Percentiles rank a stretch among this genome's conserved stretches.
These are phyloP conservation scores for Penicillium sp. DNA, from an alignment of 2,329 filamentous ascomycete species.

Conservation along the genomic window DNA sequence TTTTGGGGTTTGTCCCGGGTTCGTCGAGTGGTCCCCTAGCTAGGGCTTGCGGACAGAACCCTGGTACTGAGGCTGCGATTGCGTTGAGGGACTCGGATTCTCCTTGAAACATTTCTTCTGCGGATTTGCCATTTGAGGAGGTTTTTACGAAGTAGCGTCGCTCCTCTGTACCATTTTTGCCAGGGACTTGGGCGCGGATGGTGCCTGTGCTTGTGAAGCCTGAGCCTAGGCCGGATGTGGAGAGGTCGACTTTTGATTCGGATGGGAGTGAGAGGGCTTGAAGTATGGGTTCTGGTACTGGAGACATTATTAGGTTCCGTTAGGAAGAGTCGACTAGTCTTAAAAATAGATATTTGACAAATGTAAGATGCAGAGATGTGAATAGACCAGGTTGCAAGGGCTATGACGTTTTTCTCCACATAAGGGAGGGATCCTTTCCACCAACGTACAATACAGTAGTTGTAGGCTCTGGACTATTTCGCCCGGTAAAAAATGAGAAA, in stretches of 20 bases:
- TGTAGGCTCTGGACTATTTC: too few species aligned
- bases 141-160: constrained; percentile 44
- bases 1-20: constrained; percentile 37
- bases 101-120: constrained; percentile 53
- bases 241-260: constrained; percentile 35
- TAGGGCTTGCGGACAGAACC: constrained; percentile 71
- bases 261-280: constrained; percentile 37
- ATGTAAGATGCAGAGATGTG: neutral
- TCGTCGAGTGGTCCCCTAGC: constrained; percentile 63
- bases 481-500: too few species aligned
- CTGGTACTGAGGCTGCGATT: constrained; percentile 68
- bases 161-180: constrained; percentile 25
- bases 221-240: constrained; percentile 39
- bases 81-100: constrained; percentile 83
- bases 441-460: neutral
- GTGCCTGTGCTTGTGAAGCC: constrained; percentile 47
- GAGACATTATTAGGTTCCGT: constrained; percentile 24
- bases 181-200: constrained; percentile 35
- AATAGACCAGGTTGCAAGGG: neutral
- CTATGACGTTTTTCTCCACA: constrained; percentile 1
- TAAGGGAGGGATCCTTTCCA: neutral
- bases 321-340: neutral
- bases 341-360: too few species aligned
- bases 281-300: constrained; percentile 36
- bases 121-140: constrained; percentile 30